Conservation (phyloP, 345 rosid genomes). For the Pistacia integerrima region DNA sequence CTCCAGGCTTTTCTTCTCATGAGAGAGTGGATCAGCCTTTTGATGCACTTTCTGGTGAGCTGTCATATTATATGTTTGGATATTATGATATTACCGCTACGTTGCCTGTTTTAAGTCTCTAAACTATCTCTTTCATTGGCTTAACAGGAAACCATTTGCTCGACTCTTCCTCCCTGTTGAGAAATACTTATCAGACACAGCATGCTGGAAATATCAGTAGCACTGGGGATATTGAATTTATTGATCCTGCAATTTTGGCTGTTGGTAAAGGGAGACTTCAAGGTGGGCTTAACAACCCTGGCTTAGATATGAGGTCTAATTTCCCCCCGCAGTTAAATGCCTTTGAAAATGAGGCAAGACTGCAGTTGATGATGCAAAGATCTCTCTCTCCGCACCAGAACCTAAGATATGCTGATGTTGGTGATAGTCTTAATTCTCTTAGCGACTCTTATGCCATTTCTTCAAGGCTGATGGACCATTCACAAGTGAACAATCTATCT, state of each 20-base stretch:
- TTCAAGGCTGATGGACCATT: constrained; percentile 61
- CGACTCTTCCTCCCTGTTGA: constrained; percentile 50
- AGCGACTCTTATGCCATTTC: constrained; percentile 55
- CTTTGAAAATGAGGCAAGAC: constrained; percentile 66
- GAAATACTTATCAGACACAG: constrained; percentile 51
- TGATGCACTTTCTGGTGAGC: constrained; percentile 56
- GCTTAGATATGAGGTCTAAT: constrained; percentile 59
- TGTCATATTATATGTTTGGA: neutral
- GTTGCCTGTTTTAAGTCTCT: neutral
- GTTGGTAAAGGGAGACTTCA: constrained; percentile 82
- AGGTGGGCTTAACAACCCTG: constrained; percentile 50
- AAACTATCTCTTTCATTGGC: neutral
- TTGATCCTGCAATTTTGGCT: constrained; percentile 94
- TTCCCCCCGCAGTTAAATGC: constrained; percentile 47
- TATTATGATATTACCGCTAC: neutral
- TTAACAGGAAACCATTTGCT: constrained; percentile 56
- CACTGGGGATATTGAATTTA: constrained; percentile 70
- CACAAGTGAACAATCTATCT: constrained; percentile 55
- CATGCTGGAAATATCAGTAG: constrained; percentile 41
- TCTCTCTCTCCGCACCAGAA: constrained; percentile 61
- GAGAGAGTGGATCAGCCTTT: constrained; percentile 55
- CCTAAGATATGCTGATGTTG: constrained; percentile 45
- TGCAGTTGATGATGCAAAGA: constrained; percentile 65
- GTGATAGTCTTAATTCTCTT: constrained; percentile 57
- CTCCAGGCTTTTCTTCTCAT: constrained; percentile 86